Base-by-base conservation (phyloP, 768 basidiomycete genomes). In the Lentinula sp. region DNA sequence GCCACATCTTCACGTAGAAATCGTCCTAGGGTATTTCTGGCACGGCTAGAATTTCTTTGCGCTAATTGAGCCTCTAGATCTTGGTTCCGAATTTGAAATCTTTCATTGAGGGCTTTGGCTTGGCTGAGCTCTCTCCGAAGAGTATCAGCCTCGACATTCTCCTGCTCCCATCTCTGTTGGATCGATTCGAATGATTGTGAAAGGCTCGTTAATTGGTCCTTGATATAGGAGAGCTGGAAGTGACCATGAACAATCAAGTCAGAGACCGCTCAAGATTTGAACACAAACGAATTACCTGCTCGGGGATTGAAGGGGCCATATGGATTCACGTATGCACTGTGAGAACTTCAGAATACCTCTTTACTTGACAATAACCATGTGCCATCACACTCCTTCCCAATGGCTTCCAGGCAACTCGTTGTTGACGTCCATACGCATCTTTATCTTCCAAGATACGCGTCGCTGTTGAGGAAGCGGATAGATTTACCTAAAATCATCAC, bases 391-490 rank as follows among this genome's bases (percentile, higher is more conserved):
- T 53, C 60, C 37, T 20, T 55, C 37, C 18, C 36, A 23, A 60
- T 64, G 46, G 57, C 64, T 39, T 20, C 46, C 7, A 56, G n/a
- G 52, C 57, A 52, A 52, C 56, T 61, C 37, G 69, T 91, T 48
- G 83, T 95, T 49, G 93, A 95, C 74, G 77, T 95, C 36, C 93
- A 95, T 77, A 91, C 90, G 4, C 93, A 95, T 64, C 82, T 93
- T 45, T 95, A 92, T 68, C 81, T 92, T 18, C 90, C 91, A 2
- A 81, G 89, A 37, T 94, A 95, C 71, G 83, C 86, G 18, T 76
- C 85, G 0, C 73, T 92, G 54, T 76, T 94, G 50, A 82, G 90
- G 45, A 77, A 83, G 37, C 83, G 93, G 45, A 72, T 81, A 3
- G 70, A 75, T 15, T 87, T 84, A 1, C 91, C 92, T 23, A 81